These are phyloP conservation scores for Ceratocystis colombiana DNA, from an alignment of 2,329 filamentous ascomycete genomes.

Conservation along the genomic window DNA sequence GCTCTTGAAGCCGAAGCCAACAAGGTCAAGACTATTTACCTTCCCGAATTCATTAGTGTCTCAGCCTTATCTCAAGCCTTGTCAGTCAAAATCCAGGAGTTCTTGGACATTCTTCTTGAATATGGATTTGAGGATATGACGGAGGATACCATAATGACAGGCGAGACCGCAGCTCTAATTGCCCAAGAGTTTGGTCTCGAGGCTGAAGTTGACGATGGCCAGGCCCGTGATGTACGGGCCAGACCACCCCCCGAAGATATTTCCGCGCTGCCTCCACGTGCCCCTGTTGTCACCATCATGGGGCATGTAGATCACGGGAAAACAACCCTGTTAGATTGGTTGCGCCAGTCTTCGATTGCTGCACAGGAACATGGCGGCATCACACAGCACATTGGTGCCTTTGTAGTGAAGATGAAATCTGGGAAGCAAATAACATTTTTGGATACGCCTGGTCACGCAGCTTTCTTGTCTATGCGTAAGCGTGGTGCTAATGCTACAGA, in stretches of 20 bases:
- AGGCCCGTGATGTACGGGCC: constrained; percentile 59
- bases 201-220: constrained; percentile 60
- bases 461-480: constrained; percentile 91
- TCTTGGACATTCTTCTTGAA: constrained; percentile 65
- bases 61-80: constrained; percentile 67
- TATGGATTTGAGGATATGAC: constrained; percentile 83
- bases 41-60: constrained; percentile 91
- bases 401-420: constrained; percentile 76
- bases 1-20: constrained; percentile 32
- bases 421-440: constrained; percentile 92
- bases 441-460: constrained; percentile 91
- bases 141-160: constrained; percentile 75
- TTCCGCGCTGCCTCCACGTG: constrained; percentile 58
- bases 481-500: constrained; percentile 93
- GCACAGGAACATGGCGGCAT: constrained; percentile 92
- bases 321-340: constrained; percentile 86
- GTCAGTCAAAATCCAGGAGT: constrained; percentile 58
- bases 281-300: constrained; percentile 98
- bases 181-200: constrained; percentile 90
- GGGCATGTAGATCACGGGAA: constrained; percentile 98
- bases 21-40: constrained; percentile 50
- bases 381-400: constrained; percentile 96
- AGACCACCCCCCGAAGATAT: constrained; percentile 59
- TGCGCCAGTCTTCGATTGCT: constrained; percentile 85
- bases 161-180: constrained; percentile 81